These are phyloP conservation scores for Pogostemon cablin DNA, from an alignment of 257 asterid genomes.

Conservation along the genomic window DNA sequence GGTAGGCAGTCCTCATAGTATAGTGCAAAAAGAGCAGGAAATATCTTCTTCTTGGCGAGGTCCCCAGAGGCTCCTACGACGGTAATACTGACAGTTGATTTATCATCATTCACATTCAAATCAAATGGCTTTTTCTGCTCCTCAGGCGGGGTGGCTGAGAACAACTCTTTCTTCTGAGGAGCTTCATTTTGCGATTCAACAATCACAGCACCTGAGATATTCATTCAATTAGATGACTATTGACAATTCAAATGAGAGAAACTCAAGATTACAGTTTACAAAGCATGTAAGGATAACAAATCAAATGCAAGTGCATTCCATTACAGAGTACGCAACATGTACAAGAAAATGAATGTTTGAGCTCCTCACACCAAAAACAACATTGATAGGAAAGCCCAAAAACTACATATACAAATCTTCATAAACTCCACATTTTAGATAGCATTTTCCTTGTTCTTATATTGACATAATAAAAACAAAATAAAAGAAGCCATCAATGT, in stretches of 20 bases:
- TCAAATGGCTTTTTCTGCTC: conserved; percentile 33
- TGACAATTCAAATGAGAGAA: background rate
- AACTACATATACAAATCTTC: too few relatives aligned
- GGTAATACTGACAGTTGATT: conserved; percentile 81
- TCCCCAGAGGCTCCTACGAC: conserved; percentile 99
- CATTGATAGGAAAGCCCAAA: too few relatives aligned
- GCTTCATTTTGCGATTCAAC: conserved; percentile 39
- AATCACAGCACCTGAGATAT: conserved; percentile 32
- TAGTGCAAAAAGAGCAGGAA: conserved; percentile 98
- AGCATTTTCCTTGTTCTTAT: too few relatives aligned
- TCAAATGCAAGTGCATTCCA: too few relatives aligned
- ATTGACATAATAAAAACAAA: too few relatives aligned
- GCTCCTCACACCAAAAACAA: too few relatives aligned
- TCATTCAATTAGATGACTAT: conserved; percentile 28
- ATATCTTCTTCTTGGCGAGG: conserved; percentile 97
- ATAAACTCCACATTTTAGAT: too few relatives aligned
- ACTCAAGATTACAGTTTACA: too few relatives aligned
- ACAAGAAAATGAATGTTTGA: too few relatives aligned
- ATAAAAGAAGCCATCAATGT: too few relatives aligned
- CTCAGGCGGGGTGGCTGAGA: conserved; percentile 43
- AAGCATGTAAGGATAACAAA: too few relatives aligned
- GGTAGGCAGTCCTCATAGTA: conserved; percentile 93
- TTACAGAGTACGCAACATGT: too few relatives aligned
- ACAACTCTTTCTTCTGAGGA: conserved; percentile 46
- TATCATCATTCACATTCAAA: conserved; percentile 25